Evolutionary conservation across 2,329 filamentous ascomycete genomes (phyloP), one percentile per base, ranked within the genome.

Genomic region (Berkeleyomyces basicola): DNA sequence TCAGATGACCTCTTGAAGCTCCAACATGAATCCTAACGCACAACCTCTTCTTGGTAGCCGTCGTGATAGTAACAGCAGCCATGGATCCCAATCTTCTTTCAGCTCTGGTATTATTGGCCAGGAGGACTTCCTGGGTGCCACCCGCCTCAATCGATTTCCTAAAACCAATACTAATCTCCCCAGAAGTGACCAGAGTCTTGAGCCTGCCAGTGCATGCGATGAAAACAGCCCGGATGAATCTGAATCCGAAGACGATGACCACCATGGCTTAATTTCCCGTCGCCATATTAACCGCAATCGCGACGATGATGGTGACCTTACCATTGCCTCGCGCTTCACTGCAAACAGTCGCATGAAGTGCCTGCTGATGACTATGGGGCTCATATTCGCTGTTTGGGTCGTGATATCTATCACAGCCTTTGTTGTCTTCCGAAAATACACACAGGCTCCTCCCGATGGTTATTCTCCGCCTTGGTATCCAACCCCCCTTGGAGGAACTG

Each of bases 401-500:
- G 62, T 76, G 23, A 66, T 80, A 6, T 73, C 72, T 9, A 72
- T 72, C 0, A 73, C 75, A 11, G 76, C 75, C 11, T 74, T 74
- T 4, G 73, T 80, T 42, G 74, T 75, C 14, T 81, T 77, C 70
- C 76, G 76, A 59, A 80, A 78, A 68, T 77, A 76, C 60, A 75
- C 71, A 51, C 67, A 74, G 11, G 71, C 75, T 3, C 82, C 82
- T 0, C 67, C 70, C 0, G 77, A 82, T 64, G 81, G 81, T 11
- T 73, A 77, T 64, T 85, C 85, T 1, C 84, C 85, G 37, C 84
- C 86, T 0, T 89, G 85, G 85, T 90, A 95, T 71, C 90, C 90
- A 0, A 80, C 85, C 0, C 90, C 90, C 0, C 79, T 76, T 61
- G 91, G 91, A 39, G 91, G 91, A 14, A 85, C 84, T 0, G 77